Conservation (phyloP, 371 early-diverging fungal species). For the Phascolomyces articulosus region DNA sequence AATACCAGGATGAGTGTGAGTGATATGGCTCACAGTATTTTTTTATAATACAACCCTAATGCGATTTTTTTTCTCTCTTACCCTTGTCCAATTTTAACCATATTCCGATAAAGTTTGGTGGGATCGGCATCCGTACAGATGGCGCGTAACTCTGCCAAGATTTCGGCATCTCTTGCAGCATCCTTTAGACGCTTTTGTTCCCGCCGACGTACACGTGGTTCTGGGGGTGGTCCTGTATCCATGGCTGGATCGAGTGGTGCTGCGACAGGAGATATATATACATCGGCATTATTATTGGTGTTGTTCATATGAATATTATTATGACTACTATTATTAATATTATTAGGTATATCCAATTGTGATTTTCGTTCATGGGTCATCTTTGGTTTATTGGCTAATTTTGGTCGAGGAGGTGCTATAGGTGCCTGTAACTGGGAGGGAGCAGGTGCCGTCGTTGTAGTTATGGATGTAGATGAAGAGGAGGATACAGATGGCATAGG, state of each 20-base stretch:
- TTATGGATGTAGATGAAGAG: background rate
- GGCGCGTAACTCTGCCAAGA: slow-evolving; percentile 84
- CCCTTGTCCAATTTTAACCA: slow-evolving; percentile 30
- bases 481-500: background rate
- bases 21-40: too few species aligned
- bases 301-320: too few species aligned
- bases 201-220: slow-evolving; percentile 20
- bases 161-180: slow-evolving; percentile 59
- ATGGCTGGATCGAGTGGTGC: slow-evolving; percentile 44
- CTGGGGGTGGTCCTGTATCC: slow-evolving; percentile 22
- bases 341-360: background rate
- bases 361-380: background rate
- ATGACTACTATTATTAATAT: background rate
- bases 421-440: background rate
- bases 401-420: slow-evolving; percentile 19
- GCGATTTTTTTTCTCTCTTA: slow-evolving; percentile 7
- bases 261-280: slow-evolving; percentile 25
- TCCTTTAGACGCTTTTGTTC: slow-evolving; percentile 12
- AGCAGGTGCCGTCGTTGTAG: background rate
- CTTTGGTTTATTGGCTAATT: slow-evolving; percentile 5
- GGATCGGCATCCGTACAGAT: slow-evolving; percentile 95
- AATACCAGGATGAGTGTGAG: too few species aligned
- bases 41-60: too few species aligned
- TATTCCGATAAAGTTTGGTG: slow-evolving; percentile 17
- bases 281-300: slow-evolving; percentile 15